Percentiles rank a stretch among this genome's conserved stretches.
Evolutionary conservation across 2,329 filamentous ascomycete genomes (phyloP).

Genomic region (Alternaria ethzedia): DNA sequence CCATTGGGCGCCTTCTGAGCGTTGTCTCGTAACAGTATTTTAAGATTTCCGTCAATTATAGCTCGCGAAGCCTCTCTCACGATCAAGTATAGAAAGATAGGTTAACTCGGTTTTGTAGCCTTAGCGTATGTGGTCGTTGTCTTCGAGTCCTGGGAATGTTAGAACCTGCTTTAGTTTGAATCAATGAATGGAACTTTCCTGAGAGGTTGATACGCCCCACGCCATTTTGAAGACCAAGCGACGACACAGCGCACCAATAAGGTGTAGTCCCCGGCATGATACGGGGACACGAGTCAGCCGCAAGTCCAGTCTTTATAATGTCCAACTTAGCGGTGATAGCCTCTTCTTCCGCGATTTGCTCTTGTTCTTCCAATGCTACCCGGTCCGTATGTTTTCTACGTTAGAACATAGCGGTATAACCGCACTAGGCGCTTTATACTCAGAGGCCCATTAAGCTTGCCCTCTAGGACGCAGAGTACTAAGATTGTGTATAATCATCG

Average conservation of each 20-base stretch:
- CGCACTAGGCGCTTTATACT: no score
- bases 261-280: accelerated
- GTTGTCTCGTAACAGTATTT: accelerated
- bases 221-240: neutral
- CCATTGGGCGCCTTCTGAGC: no score
- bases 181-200: neutral
- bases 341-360: neutral
- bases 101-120: neutral
- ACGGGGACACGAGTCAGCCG: neutral
- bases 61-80: neutral
- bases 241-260: neutral
- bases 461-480: no score
- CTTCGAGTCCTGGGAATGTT: neutral
- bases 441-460: no score
- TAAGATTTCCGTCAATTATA: neutral
- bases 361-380: neutral
- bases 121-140: neutral
- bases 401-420: no score
- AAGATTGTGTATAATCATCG: no score
- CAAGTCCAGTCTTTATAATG: neutral
- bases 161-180: neutral
- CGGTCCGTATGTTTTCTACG: no score
- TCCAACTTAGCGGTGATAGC: neutral
- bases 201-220: neutral
- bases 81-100: neutral